Percentiles rank a stretch among this genome's conserved stretches.
Evolutionary conservation across 257 asterid genomes (phyloP).

Genomic region (Gentiana dahurica): DNA sequence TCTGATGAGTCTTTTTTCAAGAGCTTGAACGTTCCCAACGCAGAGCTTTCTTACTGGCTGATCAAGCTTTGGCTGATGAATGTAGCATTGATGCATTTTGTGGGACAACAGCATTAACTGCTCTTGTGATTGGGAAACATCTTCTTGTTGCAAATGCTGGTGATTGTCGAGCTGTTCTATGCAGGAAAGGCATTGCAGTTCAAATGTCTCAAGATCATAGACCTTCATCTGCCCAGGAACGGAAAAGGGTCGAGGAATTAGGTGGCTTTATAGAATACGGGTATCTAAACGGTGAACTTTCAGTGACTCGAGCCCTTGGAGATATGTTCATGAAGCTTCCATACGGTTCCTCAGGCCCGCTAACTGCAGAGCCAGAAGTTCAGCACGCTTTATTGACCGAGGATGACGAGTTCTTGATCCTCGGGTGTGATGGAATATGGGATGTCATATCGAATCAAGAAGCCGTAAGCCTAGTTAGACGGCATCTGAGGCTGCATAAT

Average conservation of each 20-base stretch:
- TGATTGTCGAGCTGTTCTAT: slow-evolving; percentile 88
- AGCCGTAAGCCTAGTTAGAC: slow-evolving; percentile 58
- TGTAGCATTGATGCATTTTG: slow-evolving; percentile 45
- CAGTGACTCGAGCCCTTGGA: slow-evolving; percentile 90
- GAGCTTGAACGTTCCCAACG: slow-evolving; percentile 47
- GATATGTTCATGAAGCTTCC: slow-evolving; percentile 95
- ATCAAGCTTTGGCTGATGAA: slow-evolving; percentile 67
- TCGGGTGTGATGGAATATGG: slow-evolving; percentile 95
- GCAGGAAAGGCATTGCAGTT: slow-evolving; percentile 72
- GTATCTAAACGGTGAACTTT: slow-evolving; percentile 78
- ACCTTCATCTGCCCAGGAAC: slow-evolving; percentile 52
- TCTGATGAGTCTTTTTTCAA: slow-evolving; percentile 45
- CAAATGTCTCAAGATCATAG: slow-evolving; percentile 93
- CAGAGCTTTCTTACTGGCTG: slow-evolving; percentile 55
- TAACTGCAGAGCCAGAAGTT: slow-evolving; percentile 84
- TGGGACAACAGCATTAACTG: slow-evolving; percentile 93
- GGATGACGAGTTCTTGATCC: slow-evolving; percentile 84
- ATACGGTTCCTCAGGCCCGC: slow-evolving; percentile 66
- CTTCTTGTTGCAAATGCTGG: slow-evolving; percentile 85
- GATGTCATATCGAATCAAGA: slow-evolving; percentile 84
- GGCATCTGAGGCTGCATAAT: slow-evolving; percentile 45
- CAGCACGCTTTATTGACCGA: slow-evolving; percentile 41
- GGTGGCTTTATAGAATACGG: slow-evolving; percentile 76
- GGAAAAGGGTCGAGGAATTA: slow-evolving; percentile 60
- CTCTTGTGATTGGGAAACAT: slow-evolving; percentile 60